phyloP scores from a whole-genome alignment of 345 rosid genomes.

The Kernera saxatilis region DNA sequence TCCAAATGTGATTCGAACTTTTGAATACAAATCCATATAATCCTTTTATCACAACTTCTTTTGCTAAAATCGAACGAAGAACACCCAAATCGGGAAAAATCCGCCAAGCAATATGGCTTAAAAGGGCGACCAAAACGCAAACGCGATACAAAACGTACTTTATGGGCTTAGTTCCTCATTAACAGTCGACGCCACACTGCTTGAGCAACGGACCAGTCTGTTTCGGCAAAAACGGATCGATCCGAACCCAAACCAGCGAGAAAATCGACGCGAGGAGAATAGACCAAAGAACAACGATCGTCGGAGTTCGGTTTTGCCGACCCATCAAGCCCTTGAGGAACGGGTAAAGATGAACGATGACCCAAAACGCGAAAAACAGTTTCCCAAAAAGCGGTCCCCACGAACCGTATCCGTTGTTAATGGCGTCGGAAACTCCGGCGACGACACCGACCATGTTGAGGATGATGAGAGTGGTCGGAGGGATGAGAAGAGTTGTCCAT shows the following conservation, averaged over 20 bases:
- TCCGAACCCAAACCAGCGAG: slow-evolving; percentile 91
- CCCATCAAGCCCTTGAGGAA: slow-evolving; percentile 98
- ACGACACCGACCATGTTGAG: slow-evolving; percentile 86
- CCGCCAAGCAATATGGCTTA: neutral
- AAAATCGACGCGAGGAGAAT: slow-evolving; percentile 84
- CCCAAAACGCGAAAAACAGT: slow-evolving; percentile 91
- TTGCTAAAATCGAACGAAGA: neutral
- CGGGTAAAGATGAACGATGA: slow-evolving; percentile 90
- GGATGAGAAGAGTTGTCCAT: slow-evolving; percentile 96
- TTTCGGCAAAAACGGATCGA: slow-evolving; percentile 92
- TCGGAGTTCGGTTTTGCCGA: slow-evolving; percentile 84
- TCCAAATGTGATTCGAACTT: neutral
- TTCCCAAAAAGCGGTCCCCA: slow-evolving; percentile 97
- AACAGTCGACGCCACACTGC: slow-evolving; percentile 95
- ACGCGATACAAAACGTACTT: neutral
- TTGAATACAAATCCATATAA: neutral
- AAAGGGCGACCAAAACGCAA: slow-evolving; percentile 7
- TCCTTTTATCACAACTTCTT: neutral
- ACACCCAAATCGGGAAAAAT: neutral
- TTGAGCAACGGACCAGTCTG: slow-evolving; percentile 82
- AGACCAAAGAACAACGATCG: slow-evolving; percentile 91
- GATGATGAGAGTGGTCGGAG: slow-evolving; percentile 90
- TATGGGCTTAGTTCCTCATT: neutral
- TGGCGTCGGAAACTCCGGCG: slow-evolving; percentile 85
- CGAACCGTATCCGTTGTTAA: slow-evolving; percentile 76